These are phyloP conservation scores for Pueraria montana DNA, from an alignment of 306 rosid species.

Conservation along the genomic window DNA sequence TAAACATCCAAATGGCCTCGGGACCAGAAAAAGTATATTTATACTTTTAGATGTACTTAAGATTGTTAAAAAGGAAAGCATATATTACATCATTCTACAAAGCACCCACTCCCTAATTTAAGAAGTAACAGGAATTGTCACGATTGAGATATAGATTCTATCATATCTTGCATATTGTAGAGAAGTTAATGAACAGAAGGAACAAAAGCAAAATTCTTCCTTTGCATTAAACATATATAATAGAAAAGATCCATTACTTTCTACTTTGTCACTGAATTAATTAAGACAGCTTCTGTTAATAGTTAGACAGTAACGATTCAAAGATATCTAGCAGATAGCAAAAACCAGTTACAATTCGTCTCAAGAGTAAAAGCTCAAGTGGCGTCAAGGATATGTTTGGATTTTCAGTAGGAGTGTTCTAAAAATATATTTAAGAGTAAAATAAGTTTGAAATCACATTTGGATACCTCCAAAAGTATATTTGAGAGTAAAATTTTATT, in stretches of 20 bases:
- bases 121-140: background rate
- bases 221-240: background rate
- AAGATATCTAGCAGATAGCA: background rate
- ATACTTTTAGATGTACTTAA: background rate
- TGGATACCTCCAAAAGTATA: no score
- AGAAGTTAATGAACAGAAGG: background rate
- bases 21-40: background rate
- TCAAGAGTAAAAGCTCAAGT: background rate
- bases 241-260: background rate
- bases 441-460: no score
- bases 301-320: background rate
- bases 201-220: background rate
- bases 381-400: background rate
- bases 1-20: background rate
- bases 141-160: background rate
- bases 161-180: background rate
- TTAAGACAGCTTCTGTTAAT: background rate
- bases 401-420: no score
- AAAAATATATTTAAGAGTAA: no score
- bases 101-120: background rate
- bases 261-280: background rate
- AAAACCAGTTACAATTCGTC: background rate
- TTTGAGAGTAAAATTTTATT: no score
- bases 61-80: background rate
- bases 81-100: background rate